Base-by-base conservation (phyloP, 441 rosid species). In the Macaranga tanarius region DNA sequence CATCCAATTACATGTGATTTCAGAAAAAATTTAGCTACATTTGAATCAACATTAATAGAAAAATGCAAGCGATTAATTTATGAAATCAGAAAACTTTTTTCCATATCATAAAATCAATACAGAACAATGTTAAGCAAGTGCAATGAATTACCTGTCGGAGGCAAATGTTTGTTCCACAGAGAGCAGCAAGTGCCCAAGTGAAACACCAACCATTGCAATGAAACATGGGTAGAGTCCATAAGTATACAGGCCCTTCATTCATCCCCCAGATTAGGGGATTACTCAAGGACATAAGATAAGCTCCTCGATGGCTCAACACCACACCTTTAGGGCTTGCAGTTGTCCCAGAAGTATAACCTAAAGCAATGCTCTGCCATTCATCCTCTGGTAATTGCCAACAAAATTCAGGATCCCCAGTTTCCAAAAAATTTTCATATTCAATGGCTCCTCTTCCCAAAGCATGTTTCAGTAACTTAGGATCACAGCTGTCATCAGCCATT, bases 141-240 rank as follows among this genome's bases (percentile, higher is more conserved):
- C 56, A 34, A 54, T 66, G 62, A 70, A 47, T 50, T 81, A 92
- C 99, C 92, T 90, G 96, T 52, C 98, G 86, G 61, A 92, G 97
- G 82, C 99, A 95, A 60, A 91, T 82, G 85, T 71, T 90, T 52
- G 93, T 90, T 51, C 96, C 92, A 57, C 89, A 87, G 48, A 89
- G 82, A 25, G 84, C 96, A 54, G 93, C 95, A 20, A 92, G 86
- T 17, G 91, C 25, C 99, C 99, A 95, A 76, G 92, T 54, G 72
- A 74, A 91, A 70, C 98, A 81, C 99, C 99, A 92, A 22, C 98
- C 97, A 74, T 91, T 91, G 79, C 95, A 90, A 62, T 95, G 98
- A 67, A 91, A 95, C 93, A 92, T 91, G 0, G 99, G 99, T 38
- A 95, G 84, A 69, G 97, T 90, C 99, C 99, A 95, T 48, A 95